These are phyloP conservation scores for Quercus mongolica DNA, from an alignment of 306 rosid species.

Conservation along the genomic window DNA sequence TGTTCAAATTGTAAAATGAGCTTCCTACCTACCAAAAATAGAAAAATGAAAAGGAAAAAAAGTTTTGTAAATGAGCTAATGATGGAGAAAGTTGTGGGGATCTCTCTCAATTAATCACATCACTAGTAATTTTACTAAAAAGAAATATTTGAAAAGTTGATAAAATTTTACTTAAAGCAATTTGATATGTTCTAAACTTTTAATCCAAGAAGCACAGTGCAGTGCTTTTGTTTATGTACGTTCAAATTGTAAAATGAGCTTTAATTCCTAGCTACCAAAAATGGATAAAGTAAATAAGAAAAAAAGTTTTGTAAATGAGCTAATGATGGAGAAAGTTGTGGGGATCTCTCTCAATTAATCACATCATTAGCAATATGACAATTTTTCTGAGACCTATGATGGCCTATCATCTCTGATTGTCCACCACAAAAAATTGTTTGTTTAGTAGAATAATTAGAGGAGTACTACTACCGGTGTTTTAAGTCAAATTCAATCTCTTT, in stretches of 20 bases:
- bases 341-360: background rate
- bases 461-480: background rate
- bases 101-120: background rate
- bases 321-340: background rate
- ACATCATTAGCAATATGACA: background rate
- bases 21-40: background rate
- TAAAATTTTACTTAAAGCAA: background rate
- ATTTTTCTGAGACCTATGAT: background rate
- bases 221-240: background rate
- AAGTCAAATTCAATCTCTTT: background rate
- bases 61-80: background rate
- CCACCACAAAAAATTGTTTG: background rate
- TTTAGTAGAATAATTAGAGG: background rate
- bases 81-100: background rate
- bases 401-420: background rate
- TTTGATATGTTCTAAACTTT: background rate
- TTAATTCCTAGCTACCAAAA: background rate
- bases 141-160: background rate
- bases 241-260: too few relatives aligned
- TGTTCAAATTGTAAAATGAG: too few relatives aligned
- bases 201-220: background rate
- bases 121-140: background rate
- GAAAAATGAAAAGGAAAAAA: background rate
- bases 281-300: background rate
- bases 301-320: background rate